Base-by-base conservation (phyloP, 1,284 basidiomycete genomes). In the Boletellus deceptivus region DNA sequence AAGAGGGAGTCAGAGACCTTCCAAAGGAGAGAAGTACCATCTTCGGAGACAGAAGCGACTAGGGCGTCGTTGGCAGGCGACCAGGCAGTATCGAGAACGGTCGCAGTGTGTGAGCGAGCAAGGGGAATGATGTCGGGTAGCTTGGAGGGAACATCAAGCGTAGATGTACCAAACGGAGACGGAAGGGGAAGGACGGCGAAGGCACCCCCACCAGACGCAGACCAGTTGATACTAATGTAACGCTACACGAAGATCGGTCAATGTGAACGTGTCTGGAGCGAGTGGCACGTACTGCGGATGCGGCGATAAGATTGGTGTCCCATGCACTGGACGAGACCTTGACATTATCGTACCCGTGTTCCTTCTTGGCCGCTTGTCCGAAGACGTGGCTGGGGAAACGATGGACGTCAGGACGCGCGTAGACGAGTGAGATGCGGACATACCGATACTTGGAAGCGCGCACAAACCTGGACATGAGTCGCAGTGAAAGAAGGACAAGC, bases 21-120 rank as follows among this genome's bases (percentile, higher is more conserved):
- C 86, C 92, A 97, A 61, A 99, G 77, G 69, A 93, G 84, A 54
- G 92, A 79, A 62, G 94, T 93, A 31, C 95, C 94, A 68, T 99
- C 97, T 70, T 98, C 96, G 49, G 89, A 92, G 14, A 81, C 91
- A 1, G 91, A 95, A 3, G 90, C 94, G 56, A 98, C 88, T 63
- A 97, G 77, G 16, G 82, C 77, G 72, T 98, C 95, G 67, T 95
- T 87, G 69, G 97, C 94, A 1, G 95, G 95, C 1, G 90, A 93
- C 91, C 94, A 99, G 61, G 92, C 91, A 0, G 96, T 98, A 72
- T 98, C 96, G 46, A 98, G 87, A n/a, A 93, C 91, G 33, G 89
- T 74, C 0, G 85, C 90, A 7, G 86, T 86, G 69, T 91, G 87
- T 29, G 87, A 90, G 52, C 96, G 86, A 22, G 93, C 93, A 43